Evolutionary conservation across 306 rosid genomes (phyloP), one percentile per base, ranked within the genome.

Genomic region (Begonia fuchsioides): DNA sequence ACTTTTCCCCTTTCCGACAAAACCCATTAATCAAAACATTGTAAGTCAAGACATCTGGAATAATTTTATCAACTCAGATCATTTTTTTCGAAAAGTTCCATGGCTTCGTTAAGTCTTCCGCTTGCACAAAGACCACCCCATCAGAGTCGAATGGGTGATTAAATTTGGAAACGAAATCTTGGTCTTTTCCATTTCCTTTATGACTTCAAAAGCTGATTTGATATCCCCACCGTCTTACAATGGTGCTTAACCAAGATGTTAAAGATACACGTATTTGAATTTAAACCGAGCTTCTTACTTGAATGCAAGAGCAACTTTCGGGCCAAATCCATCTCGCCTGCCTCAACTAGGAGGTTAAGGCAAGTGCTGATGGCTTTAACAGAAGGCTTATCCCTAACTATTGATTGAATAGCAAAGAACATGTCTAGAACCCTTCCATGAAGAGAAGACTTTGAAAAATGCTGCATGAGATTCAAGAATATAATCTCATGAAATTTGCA

Each of bases 211-310:
- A 51, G 95, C 90, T 43, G 83, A 82, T 13, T 76, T 79, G 60
- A 81, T 59, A 70, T 88, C 78, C 52, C 93, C 81, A n/a, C n/a
- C 20, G 62, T 76, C 55, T 64, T 83, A 73, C 95, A 83, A 51
- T 88, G 90, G 72, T 81, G 79, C 73, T 88, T 88, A 50, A 88
- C 78, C 49, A 88, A 68, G 53, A 88, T 88, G 60, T 83, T 88
- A 60, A 72, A 82, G 39, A 88, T 67, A 64, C 95, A 88, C 0
- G 79, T 69, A 12, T 88, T 88, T n/a, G 86, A 93, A 73, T 57
- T 74, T 45, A 71, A 52, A 14, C 56, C 50, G 18, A 83, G 69
- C 44, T 54, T 68, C 56, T 79, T 71, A 62, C 63, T 74, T 13
- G 82, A 68, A 68, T 76, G 73, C 49, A 70, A 50, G 43, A 88